A percentile compares a stretch with the other conserved stretches of the same genome.
Conservation (phyloP, 768 basidiomycete genomes). For the Russula vinacea region DNA sequence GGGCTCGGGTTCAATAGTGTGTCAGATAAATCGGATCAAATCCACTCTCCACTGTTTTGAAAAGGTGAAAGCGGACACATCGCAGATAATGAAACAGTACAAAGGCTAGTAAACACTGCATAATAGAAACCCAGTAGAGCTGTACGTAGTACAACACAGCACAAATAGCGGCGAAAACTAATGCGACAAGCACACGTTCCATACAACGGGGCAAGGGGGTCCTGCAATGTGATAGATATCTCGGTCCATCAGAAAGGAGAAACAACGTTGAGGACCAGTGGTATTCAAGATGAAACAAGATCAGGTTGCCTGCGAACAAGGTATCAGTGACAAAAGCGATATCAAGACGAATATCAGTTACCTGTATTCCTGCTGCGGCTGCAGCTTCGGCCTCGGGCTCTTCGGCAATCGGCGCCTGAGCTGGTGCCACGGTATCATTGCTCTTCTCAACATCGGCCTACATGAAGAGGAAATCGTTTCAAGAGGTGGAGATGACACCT, state of each 20-base stretch:
- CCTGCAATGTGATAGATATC: conserved; percentile 28
- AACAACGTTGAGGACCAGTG: conserved; percentile 1
- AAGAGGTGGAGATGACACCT: conserved; percentile 19
- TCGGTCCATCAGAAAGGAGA: conserved; percentile 9
- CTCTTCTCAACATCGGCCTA: conserved; percentile 28
- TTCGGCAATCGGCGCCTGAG: conserved; percentile 26
- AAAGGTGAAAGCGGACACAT: conserved; percentile 2
- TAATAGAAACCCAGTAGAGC: conserved; percentile 27
- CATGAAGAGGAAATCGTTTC: neutral
- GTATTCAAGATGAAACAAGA: conserved; percentile 20
- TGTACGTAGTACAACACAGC: conserved; percentile 29
- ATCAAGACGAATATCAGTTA: neutral
- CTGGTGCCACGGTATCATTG: conserved; percentile 15
- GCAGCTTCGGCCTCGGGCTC: conserved; percentile 29
- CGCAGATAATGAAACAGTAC: conserved; percentile 14
- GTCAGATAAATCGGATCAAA: conserved; percentile 5
- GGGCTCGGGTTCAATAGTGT: neutral
- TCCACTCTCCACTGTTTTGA: neutral
- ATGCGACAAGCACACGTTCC: conserved; percentile 26
- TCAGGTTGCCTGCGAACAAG: conserved; percentile 19
- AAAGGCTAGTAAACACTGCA: conserved; percentile 25
- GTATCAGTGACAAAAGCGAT: neutral
- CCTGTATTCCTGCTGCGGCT: conserved; percentile 9
- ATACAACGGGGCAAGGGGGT: conserved; percentile 23
- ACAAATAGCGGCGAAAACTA: conserved; percentile 25